Evolutionary conservation across 441 rosid species (phyloP).

Genomic region (Pelargonium exstipulatum): DNA sequence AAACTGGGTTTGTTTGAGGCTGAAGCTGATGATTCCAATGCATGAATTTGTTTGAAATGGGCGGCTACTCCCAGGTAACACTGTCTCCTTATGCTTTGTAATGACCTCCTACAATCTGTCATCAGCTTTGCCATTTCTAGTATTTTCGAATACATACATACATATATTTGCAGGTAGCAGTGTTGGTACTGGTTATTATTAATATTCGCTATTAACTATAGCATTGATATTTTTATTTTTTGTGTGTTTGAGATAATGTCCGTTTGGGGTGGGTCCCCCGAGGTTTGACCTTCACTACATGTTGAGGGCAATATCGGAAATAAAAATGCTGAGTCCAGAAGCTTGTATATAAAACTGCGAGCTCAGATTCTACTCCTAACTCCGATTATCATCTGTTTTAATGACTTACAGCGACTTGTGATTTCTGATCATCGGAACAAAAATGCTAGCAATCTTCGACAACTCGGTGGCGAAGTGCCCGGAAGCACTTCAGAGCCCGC

Average conservation of each 20-base stretch:
- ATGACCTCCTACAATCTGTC: not conserved
- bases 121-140: not conserved
- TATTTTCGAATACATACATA: not conserved
- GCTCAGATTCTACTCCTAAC: not conserved
- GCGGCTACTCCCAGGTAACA: slow-evolving; percentile 22
- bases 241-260: not conserved
- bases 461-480: slow-evolving; percentile 81
- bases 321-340: not conserved
- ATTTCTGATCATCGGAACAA: not conserved
- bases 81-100: slow-evolving; percentile 24
- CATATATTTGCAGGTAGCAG: too few species aligned
- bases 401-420: not conserved
- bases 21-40: slow-evolving; percentile 31
- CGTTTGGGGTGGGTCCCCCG: not conserved
- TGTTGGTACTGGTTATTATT: too few species aligned
- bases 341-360: not conserved
- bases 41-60: slow-evolving; percentile 22
- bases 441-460: slow-evolving; percentile 84
- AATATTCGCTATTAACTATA: too few species aligned
- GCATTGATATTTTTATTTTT: too few species aligned
- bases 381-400: not conserved
- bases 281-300: not conserved
- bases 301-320: slow-evolving; percentile 19
- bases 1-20: not conserved
- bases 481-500: slow-evolving; percentile 57